A percentile compares a stretch with the other conserved stretches of the same genome.
Conservation (phyloP, 192 early-diverging fungal species). For the Linnemannia exigua region DNA sequence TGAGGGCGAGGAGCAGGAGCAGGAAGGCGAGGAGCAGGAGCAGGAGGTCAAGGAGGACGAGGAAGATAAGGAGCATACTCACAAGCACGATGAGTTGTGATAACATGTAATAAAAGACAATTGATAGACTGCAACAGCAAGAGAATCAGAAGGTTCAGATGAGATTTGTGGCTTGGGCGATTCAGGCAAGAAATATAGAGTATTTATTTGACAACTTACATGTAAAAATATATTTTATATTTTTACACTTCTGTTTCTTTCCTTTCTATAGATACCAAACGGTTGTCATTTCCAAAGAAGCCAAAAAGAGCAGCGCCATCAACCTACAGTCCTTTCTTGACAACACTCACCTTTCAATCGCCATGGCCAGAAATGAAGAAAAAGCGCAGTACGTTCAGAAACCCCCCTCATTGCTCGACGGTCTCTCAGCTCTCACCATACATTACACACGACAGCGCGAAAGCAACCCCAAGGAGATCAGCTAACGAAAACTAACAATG, state of each 20-base stretch:
- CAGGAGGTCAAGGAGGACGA: neutral
- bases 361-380: constrained; percentile 94
- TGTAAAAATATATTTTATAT: neutral
- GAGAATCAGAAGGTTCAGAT: no score
- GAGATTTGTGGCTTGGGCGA: neutral
- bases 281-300: no score
- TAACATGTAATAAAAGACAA: neutral
- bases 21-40: neutral
- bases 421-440: neutral
- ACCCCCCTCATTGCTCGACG: neutral
- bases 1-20: neutral
- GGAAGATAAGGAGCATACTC: neutral
- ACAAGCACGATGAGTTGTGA: neutral
- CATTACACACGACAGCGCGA: neutral
- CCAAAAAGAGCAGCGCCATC: neutral
- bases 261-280: no score
- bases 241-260: neutral
- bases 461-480: neutral
- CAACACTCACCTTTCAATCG: constrained; percentile 11
- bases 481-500: neutral
- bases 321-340: neutral
- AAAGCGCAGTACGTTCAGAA: constrained; percentile 83
- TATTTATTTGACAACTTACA: neutral
- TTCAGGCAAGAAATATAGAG: no score
- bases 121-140: no score